A percentile compares a stretch with the other conserved stretches of the same genome.
phyloP scores from a whole-genome alignment of 495 filamentous ascomycete species.

The Cercophora sp. region DNA sequence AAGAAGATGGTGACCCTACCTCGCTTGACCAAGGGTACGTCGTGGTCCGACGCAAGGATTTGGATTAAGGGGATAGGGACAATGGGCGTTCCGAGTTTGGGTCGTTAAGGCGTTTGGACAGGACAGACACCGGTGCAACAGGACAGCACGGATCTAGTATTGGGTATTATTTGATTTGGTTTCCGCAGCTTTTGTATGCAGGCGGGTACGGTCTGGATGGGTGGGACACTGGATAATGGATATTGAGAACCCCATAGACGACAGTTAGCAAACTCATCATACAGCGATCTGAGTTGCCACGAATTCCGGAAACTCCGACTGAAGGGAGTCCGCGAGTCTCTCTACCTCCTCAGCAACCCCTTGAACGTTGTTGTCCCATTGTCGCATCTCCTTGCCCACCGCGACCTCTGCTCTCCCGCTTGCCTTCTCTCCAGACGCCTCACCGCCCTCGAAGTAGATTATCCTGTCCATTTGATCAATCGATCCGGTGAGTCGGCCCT shows the following conservation, averaged over 20 bases:
- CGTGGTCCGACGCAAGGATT: slow-evolving; percentile 39
- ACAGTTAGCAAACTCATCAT: background rate
- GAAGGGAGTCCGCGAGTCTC: slow-evolving; percentile 70
- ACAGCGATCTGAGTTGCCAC: slow-evolving; percentile 24
- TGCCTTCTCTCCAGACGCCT: slow-evolving; percentile 61
- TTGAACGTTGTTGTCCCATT: slow-evolving; percentile 87
- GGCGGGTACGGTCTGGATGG: no score
- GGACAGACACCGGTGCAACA: background rate
- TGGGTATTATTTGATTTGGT: background rate
- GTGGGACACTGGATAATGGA: no score
- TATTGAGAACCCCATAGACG: no score
- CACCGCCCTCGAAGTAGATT: slow-evolving; percentile 75
- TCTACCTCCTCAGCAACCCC: slow-evolving; percentile 85
- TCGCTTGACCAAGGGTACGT: slow-evolving; percentile 43
- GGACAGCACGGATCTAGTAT: background rate
- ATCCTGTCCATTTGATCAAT: slow-evolving; percentile 93
- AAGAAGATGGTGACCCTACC: slow-evolving; percentile 38
- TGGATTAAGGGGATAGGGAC: no score
- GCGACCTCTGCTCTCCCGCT: slow-evolving; percentile 54
- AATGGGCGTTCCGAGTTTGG: no score
- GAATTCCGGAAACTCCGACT: slow-evolving; percentile 61
- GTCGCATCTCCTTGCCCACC: slow-evolving; percentile 65
- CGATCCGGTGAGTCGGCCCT: slow-evolving; percentile 75
- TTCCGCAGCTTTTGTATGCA: no score
- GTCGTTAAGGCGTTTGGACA: slow-evolving; percentile 8